Base-by-base conservation (phyloP, 83 land plant species). In the Thuja plicata region DNA sequence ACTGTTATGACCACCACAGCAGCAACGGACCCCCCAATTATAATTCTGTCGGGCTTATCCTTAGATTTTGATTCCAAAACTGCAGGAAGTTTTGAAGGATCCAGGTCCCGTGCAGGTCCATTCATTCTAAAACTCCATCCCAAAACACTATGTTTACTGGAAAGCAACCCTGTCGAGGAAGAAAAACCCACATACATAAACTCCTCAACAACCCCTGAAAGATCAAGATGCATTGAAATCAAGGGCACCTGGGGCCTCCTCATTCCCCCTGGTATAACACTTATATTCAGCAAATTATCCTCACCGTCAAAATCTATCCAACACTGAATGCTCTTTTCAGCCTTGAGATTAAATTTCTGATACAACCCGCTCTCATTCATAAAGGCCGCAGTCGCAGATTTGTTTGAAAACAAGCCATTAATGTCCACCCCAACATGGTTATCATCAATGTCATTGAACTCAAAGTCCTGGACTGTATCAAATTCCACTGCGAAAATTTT, bases 121-220 rank as follows among this genome's bases (percentile, higher is more conserved):
- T 54, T 54, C 57, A 54, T 54, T 54, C 57, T 54, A 54, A 54
- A 54, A 54, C 62, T 94, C 94, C 96, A 94, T 11, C 96, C 96
- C 34, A 93, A 50, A 27, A 94, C 38, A 40, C 91, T 92, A 48
- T 93, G 93, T 35, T 91, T 84, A 74, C 93, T 91, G 24, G 94
- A 89, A 7, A 93, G 86, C 34, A 87, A n/a, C 6, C 94, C 94
- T 6, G 92, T 91, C 0, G 94, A 85, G 1, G 92, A 74, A 21
- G 94, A 92, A 77, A 94, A 93, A 3, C 94, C 96, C 19, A 93
- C 93, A 77, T 89, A 94, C 92, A 94, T 93, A 3, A 17, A 43
- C 24, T 92, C 88, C 10, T 54, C 17, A 3, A 93, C 13, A 15
- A 93, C 57, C 8, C 86, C 89, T 4, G 92, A 88, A 6, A 94